Conservation (phyloP, 108 stramenopile genomes). For the Fragilariopsis cylindrus region DNA sequence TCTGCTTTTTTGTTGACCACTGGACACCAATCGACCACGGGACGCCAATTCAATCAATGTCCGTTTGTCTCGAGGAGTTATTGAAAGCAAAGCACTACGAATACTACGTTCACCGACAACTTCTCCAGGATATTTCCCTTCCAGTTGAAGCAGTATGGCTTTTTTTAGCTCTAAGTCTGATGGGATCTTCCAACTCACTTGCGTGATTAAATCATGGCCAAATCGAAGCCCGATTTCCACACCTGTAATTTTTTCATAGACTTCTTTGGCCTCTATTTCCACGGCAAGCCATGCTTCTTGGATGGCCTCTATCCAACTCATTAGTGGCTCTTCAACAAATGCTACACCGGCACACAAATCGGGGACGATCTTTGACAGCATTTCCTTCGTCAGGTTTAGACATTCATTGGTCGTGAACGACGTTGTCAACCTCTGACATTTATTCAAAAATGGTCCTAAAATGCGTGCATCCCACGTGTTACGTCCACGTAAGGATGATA, state of each 20-base stretch:
- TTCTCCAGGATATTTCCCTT: conserved; percentile 29
- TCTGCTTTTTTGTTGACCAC: conserved; percentile 7
- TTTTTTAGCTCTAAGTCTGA: conserved; percentile 25
- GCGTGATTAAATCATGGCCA: conserved; percentile 41
- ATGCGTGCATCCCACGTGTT: conserved; percentile 36
- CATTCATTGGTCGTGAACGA: conserved; percentile 13
- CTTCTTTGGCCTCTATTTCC: conserved; percentile 31
- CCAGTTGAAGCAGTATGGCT: conserved; percentile 26
- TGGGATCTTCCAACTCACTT: conserved; percentile 42
- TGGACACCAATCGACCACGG: neutral
- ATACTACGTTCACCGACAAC: conserved; percentile 19
- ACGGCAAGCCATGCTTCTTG: conserved; percentile 18
- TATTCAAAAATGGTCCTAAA: conserved; percentile 36
- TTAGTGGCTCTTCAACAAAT: conserved; percentile 23
- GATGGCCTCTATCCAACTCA: conserved; percentile 39
- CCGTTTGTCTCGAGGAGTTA: conserved; percentile 38
- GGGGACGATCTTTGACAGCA: conserved; percentile 26
- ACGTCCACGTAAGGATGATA: conserved; percentile 39
- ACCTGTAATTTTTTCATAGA: conserved; percentile 26
- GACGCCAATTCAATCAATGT: conserved; percentile 44
- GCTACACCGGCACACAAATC: conserved; percentile 32
- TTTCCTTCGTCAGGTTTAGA: conserved; percentile 20
- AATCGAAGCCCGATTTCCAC: conserved; percentile 42
- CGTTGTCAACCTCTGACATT: conserved; percentile 36
- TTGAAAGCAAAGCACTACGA: conserved; percentile 25